A percentile compares a stretch with the other conserved stretches of the same genome.
phyloP scores from a whole-genome alignment of 352 stramenopile species.

The Globisporangium radiosum region DNA sequence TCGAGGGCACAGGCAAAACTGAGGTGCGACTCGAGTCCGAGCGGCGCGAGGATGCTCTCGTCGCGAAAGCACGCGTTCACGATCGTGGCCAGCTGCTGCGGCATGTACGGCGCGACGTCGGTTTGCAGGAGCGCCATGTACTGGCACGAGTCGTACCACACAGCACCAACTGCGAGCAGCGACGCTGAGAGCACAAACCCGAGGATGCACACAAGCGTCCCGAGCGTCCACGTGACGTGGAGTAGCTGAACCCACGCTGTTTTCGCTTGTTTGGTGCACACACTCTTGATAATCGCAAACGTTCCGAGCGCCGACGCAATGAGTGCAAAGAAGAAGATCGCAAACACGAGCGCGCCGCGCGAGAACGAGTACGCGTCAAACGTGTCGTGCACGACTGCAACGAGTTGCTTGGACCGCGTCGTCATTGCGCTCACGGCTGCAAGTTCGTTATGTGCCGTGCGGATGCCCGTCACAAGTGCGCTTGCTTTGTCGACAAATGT shows the following conservation, averaged over 20 bases:
- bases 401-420: conserved; percentile 45
- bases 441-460: conserved; percentile 42
- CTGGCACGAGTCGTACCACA: conserved; percentile 78
- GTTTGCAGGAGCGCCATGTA: conserved; percentile 78
- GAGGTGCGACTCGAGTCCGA: conserved; percentile 41
- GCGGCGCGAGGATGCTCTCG: conserved; percentile 44
- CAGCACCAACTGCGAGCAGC: conserved; percentile 60
- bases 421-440: conserved; percentile 41
- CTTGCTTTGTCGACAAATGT: conserved; percentile 38
- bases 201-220: conserved; percentile 68
- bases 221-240: conserved; percentile 69
- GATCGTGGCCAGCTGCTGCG: conserved; percentile 43
- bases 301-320: conserved; percentile 57
- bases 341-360: conserved; percentile 61
- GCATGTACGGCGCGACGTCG: conserved; percentile 70
- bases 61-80: conserved; percentile 73
- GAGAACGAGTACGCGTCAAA: conserved; percentile 79
- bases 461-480: conserved; percentile 33
- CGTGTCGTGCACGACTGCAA: conserved; percentile 50
- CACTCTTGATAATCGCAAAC: conserved; percentile 67
- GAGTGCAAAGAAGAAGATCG: conserved; percentile 70
- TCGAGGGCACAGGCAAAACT: conserved; percentile 60
- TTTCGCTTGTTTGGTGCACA: conserved; percentile 49
- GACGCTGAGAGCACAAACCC: conserved; percentile 69
- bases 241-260: conserved; percentile 70